These are phyloP conservation scores for Aspergillus nanangensis DNA, from an alignment of 495 filamentous ascomycete genomes.

Conservation along the genomic window DNA sequence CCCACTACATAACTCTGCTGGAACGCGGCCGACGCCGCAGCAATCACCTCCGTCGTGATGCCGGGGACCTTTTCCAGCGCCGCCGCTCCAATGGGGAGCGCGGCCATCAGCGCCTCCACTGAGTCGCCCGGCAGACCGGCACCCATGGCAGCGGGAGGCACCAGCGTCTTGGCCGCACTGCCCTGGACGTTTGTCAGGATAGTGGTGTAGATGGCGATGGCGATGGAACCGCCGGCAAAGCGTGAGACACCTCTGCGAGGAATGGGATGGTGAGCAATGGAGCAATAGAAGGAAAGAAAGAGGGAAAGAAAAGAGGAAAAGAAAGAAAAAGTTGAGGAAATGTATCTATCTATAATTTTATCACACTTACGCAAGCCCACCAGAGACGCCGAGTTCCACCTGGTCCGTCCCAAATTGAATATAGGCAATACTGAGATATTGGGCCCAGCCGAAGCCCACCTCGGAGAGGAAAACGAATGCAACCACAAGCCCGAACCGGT, in stretches of 20 bases:
- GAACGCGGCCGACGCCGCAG: too few relatives aligned
- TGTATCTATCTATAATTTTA: too few relatives aligned
- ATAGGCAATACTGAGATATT: slow-evolving; percentile 24
- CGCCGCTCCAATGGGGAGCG: slow-evolving; percentile 8
- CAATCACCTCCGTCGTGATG: too few relatives aligned
- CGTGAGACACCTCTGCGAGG: not conserved
- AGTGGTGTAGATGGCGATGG: slow-evolving; percentile 20
- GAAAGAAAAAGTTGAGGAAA: too few relatives aligned
- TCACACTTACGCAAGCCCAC: slow-evolving; percentile 24
- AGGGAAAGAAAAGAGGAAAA: too few relatives aligned
- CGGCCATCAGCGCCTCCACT: slow-evolving; percentile 13
- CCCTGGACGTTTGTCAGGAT: slow-evolving; percentile 16
- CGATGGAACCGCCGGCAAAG: slow-evolving; percentile 6
- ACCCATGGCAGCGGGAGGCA: slow-evolving; percentile 14
- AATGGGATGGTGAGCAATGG: too few relatives aligned
- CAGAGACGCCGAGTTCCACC: slow-evolving; percentile 22
- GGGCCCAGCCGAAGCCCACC: slow-evolving; percentile 20
- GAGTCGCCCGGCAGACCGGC: slow-evolving; percentile 17
- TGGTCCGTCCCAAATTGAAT: slow-evolving; percentile 23
- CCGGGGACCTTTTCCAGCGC: too few relatives aligned
- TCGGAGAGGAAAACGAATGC: slow-evolving; percentile 23
- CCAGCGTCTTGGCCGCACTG: slow-evolving; percentile 12
- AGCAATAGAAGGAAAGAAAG: too few relatives aligned
- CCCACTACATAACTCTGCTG: too few relatives aligned
- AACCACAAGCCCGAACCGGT: slow-evolving; percentile 22